Evolutionary conservation across 257 asterid genomes (phyloP).

Genomic region (Jacaranda copaia): DNA sequence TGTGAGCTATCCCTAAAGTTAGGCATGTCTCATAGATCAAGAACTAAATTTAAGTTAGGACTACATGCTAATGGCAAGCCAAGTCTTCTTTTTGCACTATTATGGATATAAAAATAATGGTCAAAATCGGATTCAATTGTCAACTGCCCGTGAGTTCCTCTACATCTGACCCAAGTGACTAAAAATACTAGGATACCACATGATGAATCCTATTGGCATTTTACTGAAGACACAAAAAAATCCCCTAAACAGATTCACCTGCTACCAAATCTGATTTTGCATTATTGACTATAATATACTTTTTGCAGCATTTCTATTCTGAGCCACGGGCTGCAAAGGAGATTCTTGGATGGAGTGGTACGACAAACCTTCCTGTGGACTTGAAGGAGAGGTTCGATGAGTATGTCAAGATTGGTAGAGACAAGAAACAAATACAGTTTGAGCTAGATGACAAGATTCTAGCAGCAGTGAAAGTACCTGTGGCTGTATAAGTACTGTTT

Average conservation of each 20-base stretch:
- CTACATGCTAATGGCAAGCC: not conserved
- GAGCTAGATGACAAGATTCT: conserved; percentile 93
- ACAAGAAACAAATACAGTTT: conserved; percentile 77
- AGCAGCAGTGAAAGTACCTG: conserved; percentile 75
- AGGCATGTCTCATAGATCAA: not conserved
- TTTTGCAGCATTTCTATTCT: conserved; percentile 87
- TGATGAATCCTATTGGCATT: too few relatives aligned
- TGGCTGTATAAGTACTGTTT: conserved; percentile 61
- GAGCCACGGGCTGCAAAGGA: conserved; percentile 97
- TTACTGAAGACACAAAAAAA: not conserved
- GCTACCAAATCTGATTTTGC: not conserved
- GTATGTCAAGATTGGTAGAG: conserved; percentile 92
- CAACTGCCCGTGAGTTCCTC: too few relatives aligned
- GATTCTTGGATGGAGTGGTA: conserved; percentile 80
- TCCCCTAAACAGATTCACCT: not conserved
- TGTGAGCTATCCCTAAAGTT: not conserved
- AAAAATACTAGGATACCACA: too few relatives aligned
- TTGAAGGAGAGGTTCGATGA: conserved; percentile 85
- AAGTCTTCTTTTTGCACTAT: too few relatives aligned
- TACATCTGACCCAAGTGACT: too few relatives aligned
- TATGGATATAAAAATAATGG: too few relatives aligned
- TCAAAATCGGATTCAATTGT: too few relatives aligned
- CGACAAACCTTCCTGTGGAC: conserved; percentile 80
- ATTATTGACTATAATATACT: not conserved
- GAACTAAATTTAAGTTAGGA: not conserved